These are phyloP conservation scores for Pseudocercospora macadamiae DNA, from an alignment of 2,329 filamentous ascomycete species.

Conservation along the genomic window DNA sequence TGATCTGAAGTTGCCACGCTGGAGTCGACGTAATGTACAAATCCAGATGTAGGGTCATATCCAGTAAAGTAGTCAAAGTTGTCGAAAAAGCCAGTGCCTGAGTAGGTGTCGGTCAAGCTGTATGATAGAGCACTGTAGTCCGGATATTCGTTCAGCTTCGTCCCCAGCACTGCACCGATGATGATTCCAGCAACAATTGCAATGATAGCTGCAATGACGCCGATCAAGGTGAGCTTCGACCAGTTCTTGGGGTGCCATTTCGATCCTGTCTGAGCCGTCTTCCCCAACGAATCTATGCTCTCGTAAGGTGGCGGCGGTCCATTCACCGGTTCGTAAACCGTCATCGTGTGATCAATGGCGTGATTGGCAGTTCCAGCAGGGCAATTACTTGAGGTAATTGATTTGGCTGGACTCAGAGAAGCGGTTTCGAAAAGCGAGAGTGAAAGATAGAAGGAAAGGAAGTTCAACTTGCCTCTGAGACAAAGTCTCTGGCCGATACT, in stretches of 20 bases:
- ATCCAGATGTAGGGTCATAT: constrained; percentile 54
- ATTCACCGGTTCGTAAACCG: neutral
- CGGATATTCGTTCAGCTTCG: constrained; percentile 29
- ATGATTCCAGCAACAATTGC: constrained; percentile 31
- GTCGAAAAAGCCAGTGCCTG: constrained; percentile 51
- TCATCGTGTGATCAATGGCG: too few species aligned
- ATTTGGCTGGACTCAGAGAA: too few species aligned
- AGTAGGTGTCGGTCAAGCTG: constrained; percentile 38
- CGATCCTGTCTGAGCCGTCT: constrained; percentile 19
- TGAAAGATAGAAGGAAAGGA: neutral
- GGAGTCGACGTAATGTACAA: constrained; percentile 49
- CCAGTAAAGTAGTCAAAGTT: constrained; percentile 54
- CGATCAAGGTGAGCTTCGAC: constrained; percentile 27
- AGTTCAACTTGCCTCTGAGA: neutral
- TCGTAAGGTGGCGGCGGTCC: constrained; percentile 20
- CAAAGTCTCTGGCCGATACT: neutral
- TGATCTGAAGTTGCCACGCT: constrained; percentile 26
- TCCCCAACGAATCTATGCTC: constrained; percentile 17
- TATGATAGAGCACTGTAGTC: constrained; percentile 35
- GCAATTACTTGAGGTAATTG: too few species aligned
- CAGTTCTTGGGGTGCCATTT: constrained; percentile 33
- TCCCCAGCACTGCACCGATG: constrained; percentile 34
- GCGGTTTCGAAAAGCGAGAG: too few species aligned
- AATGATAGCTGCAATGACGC: constrained; percentile 20
- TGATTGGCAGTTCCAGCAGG: too few species aligned